Conservation (phyloP, 192 early-diverging fungal genomes). For the Mortierella antarctica region DNA sequence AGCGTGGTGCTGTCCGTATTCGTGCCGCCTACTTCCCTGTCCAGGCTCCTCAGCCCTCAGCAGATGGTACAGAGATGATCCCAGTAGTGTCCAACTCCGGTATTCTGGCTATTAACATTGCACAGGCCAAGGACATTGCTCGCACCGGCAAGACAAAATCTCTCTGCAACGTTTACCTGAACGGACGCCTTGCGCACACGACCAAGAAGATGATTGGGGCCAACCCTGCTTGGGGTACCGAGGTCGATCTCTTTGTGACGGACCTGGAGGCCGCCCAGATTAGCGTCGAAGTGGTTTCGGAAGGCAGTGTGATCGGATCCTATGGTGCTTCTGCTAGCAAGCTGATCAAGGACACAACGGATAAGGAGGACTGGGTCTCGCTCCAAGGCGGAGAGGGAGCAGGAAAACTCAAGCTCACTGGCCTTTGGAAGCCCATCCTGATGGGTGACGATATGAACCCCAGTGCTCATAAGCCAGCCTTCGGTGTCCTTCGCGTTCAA, state of each 20-base stretch:
- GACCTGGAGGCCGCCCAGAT: conserved; percentile 73
- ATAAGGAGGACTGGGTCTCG: conserved; percentile 57
- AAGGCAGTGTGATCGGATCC: conserved; percentile 49
- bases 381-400: conserved; percentile 49
- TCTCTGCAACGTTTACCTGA: conserved; percentile 68
- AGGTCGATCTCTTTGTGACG: conserved; percentile 76
- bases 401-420: conserved; percentile 55
- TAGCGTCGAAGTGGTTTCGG: conserved; percentile 69
- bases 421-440: conserved; percentile 82
- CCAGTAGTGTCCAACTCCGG: conserved; percentile 65
- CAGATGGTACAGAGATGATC: conserved; percentile 28
- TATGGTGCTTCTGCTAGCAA: conserved; percentile 20
- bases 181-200: conserved; percentile 56
- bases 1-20: conserved; percentile 41
- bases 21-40: conserved; percentile 44
- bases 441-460: conserved; percentile 72
- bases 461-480: conserved; percentile 65
- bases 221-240: conserved; percentile 84
- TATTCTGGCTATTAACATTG: conserved; percentile 73
- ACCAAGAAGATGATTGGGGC: conserved; percentile 80
- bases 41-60: conserved; percentile 20
- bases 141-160: conserved; percentile 52
- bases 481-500: conserved; percentile 84
- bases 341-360: conserved; percentile 42
- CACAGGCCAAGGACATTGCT: conserved; percentile 76